Evolutionary conservation across 495 filamentous ascomycete species (phyloP), one percentile per base, ranked within the genome.

Genomic region (Xylona heveae): DNA sequence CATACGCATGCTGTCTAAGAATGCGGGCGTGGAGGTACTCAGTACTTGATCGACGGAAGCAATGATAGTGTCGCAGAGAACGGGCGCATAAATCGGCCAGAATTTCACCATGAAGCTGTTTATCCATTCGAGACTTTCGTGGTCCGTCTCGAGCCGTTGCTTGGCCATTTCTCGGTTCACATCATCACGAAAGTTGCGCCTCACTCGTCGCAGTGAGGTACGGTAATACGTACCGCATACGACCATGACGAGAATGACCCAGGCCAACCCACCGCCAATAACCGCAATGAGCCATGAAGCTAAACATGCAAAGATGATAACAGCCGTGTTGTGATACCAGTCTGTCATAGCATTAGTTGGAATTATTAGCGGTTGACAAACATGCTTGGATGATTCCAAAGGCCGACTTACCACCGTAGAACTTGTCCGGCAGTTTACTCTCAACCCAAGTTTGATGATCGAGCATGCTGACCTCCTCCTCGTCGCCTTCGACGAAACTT

Each of bases 81-180:
- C 80, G 1, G 88, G 88, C 27, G 81, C 78, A 48, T 88, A 95
- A 43, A 99, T 99, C 14, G 88, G 88, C 88, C 88, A 99, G 56
- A 99, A 95, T 50, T 95, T 99, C 50, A 88, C 73, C 40, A 95
- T 41, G 56, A 95, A 95, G 50, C 83, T 90, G 61, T 99, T 99
- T 43, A 99, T 94, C 88, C 88, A 99, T 49, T 99, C 88, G 23
- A 99, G 54, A 42, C 74, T 85, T 53, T 99, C 88, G 17, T 69
- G 74, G 45, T 99, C 90, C 6, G 77, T 90, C 41, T 95, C 88
- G 34, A 99, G 57, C 36, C 66, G 78, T 46, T 69, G 70, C 49
- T 94, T 82, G 19, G 78, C 71, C 68, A 95, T 69, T 51, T 95
- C 84, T n/a, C 88, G 75, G 31, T 69, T 71, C 26, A 99, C 59